Percentiles rank a stretch among this genome's conserved stretches.
Conservation (phyloP, 495 filamentous ascomycete species). For the Aspergillus asperescens region DNA sequence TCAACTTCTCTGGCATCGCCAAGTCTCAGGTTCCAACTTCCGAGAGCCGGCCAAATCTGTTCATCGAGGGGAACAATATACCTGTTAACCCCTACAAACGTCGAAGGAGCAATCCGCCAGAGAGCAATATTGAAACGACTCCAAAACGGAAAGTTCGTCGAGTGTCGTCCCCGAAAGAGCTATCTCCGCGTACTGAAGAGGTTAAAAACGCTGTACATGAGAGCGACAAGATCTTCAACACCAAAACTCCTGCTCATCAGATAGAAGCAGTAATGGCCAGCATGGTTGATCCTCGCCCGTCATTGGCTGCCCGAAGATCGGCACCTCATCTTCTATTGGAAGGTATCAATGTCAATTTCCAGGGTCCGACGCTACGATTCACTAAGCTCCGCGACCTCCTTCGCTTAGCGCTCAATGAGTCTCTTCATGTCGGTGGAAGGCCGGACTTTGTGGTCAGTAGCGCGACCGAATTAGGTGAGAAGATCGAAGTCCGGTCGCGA, state of each 20-base stretch:
- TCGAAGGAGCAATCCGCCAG: slow-evolving; percentile 42
- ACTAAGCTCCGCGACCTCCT: slow-evolving; percentile 62
- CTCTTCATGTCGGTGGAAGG: slow-evolving; percentile 63
- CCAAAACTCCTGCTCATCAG: slow-evolving; percentile 33
- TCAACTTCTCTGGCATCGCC: slow-evolving; percentile 26
- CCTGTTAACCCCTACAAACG: slow-evolving; percentile 46
- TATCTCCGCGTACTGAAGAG: slow-evolving; percentile 47
- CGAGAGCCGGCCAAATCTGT: slow-evolving; percentile 36
- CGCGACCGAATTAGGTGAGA: slow-evolving; percentile 58
- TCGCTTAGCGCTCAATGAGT: slow-evolving; percentile 63
- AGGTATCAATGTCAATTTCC: slow-evolving; percentile 40
- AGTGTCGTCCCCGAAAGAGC: slow-evolving; percentile 31
- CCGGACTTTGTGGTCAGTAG: slow-evolving; percentile 62
- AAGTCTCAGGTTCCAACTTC: slow-evolving; percentile 16
- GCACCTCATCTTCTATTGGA: slow-evolving; percentile 41
- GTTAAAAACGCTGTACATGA: slow-evolving; percentile 48
- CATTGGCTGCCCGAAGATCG: slow-evolving; percentile 38
- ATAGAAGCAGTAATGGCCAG: slow-evolving; percentile 42
- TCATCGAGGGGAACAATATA: slow-evolving; percentile 44
- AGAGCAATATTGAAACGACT: slow-evolving; percentile 26
- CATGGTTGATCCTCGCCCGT: slow-evolving; percentile 39
- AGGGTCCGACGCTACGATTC: slow-evolving; percentile 46
- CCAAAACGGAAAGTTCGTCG: slow-evolving; percentile 39
- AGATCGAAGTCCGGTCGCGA: slow-evolving; percentile 57
- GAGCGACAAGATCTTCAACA: slow-evolving; percentile 43